phyloP scores from a whole-genome alignment of 2,329 filamentous ascomycete genomes.

The Diplodia sapinea region DNA sequence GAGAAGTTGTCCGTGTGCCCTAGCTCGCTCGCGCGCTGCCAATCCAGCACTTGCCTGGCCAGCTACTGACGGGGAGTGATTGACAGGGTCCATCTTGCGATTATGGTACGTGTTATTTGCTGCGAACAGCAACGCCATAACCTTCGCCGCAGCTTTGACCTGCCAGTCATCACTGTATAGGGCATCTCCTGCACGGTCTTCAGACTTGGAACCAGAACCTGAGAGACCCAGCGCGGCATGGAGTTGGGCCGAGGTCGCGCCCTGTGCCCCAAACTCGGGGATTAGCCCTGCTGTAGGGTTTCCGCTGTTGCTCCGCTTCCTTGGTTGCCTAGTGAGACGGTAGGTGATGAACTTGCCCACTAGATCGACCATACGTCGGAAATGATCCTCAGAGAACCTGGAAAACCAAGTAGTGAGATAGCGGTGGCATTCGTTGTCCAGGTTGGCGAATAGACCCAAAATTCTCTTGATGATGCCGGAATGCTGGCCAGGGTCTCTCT shows the following conservation, averaged over 20 bases:
- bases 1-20: slow-evolving; percentile 68
- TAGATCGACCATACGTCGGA: slow-evolving; percentile 77
- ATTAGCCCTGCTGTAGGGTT: slow-evolving; percentile 72
- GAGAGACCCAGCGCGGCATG: slow-evolving; percentile 73
- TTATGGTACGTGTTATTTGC: slow-evolving; percentile 69
- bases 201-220: slow-evolving; percentile 53
- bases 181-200: slow-evolving; percentile 45
- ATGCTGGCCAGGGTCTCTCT: slow-evolving; percentile 65
- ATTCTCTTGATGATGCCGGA: slow-evolving; percentile 86
- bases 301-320: slow-evolving; percentile 64
- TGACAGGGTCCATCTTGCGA: slow-evolving; percentile 31
- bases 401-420: slow-evolving; percentile 80
- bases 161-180: slow-evolving; percentile 86
- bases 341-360: slow-evolving; percentile 81
- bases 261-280: slow-evolving; percentile 62
- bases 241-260: slow-evolving; percentile 70
- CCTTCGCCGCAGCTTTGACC: slow-evolving; percentile 76
- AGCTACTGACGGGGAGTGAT: slow-evolving; percentile 25
- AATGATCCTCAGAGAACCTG: slow-evolving; percentile 69
- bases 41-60: slow-evolving; percentile 44
- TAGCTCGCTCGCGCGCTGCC: slow-evolving; percentile 51
- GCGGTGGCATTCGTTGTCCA: slow-evolving; percentile 75
- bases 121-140: slow-evolving; percentile 80
- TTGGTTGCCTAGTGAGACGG: slow-evolving; percentile 73
- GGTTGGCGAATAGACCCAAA: slow-evolving; percentile 77